Evolutionary conservation across 441 rosid species (phyloP).

Genomic region (Pelargonium citronellum): DNA sequence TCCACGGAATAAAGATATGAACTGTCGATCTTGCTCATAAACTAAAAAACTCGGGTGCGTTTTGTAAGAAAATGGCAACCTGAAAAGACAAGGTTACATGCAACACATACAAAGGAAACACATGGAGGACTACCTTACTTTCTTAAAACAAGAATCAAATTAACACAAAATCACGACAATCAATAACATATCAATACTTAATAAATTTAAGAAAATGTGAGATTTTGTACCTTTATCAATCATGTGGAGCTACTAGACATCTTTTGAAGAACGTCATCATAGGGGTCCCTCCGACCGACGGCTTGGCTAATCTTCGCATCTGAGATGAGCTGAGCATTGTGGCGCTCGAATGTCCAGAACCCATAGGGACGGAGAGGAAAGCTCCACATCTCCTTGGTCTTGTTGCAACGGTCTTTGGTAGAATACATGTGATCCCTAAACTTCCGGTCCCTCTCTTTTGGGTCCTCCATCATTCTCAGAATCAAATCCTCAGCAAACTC

Average conservation of each 20-base stretch:
- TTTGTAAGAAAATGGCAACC: neutral
- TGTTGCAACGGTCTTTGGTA: neutral
- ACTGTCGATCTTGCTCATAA: neutral
- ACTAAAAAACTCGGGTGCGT: neutral
- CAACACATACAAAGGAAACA: too few relatives aligned
- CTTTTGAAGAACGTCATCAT: neutral
- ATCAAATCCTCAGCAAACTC: neutral
- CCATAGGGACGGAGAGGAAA: neutral
- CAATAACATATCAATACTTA: too few relatives aligned
- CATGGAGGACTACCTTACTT: too few relatives aligned
- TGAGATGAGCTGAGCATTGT: neutral
- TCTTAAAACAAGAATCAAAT: too few relatives aligned
- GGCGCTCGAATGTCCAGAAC: constrained; percentile 1
- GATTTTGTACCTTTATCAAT: neutral
- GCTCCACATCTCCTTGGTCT: constrained; percentile 1
- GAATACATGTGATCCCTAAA: neutral
- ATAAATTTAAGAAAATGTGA: neutral
- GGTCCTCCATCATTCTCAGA: neutral
- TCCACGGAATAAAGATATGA: neutral
- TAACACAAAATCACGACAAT: too few relatives aligned
- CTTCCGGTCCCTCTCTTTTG: neutral
- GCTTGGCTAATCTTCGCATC: neutral
- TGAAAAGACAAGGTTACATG: too few relatives aligned
- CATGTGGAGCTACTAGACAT: neutral
- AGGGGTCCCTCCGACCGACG: neutral